Evolutionary conservation across 2,329 filamentous ascomycete species (phyloP).

Genomic region (Westerdykella ornata): DNA sequence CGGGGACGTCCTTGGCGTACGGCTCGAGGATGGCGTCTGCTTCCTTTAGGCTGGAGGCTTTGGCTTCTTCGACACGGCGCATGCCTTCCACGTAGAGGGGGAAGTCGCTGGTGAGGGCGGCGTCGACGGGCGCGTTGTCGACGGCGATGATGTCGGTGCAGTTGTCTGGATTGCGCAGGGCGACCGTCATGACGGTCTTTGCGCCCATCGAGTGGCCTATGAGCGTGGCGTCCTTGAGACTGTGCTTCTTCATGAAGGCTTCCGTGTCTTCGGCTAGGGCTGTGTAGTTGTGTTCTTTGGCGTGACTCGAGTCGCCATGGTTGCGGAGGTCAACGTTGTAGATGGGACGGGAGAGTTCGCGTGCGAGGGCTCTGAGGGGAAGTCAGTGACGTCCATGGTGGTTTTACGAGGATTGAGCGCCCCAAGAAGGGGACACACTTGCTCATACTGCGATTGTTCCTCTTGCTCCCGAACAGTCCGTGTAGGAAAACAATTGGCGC

Average conservation of each 20-base stretch:
- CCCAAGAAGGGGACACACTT: slow-evolving; percentile 57
- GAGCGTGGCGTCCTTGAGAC: slow-evolving; percentile 62
- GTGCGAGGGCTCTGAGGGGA: slow-evolving; percentile 61
- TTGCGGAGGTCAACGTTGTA: slow-evolving; percentile 88
- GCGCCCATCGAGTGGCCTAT: slow-evolving; percentile 98
- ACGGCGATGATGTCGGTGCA: slow-evolving; percentile 71
- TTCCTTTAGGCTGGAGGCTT: slow-evolving; percentile 62
- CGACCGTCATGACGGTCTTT: slow-evolving; percentile 85
- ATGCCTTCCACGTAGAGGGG: slow-evolving; percentile 76
- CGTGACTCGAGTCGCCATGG: slow-evolving; percentile 83
- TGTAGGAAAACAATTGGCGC: slow-evolving; percentile 81
- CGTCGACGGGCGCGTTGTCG: slow-evolving; percentile 87
- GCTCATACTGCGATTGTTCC: slow-evolving; percentile 90
- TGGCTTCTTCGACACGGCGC: slow-evolving; percentile 66
- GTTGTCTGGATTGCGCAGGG: slow-evolving; percentile 60
- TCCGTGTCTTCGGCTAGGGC: slow-evolving; percentile 79
- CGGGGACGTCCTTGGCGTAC: slow-evolving; percentile 66
- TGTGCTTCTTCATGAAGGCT: slow-evolving; percentile 66
- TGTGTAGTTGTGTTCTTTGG: slow-evolving; percentile 67
- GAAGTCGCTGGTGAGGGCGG: slow-evolving; percentile 67
- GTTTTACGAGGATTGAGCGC: neutral
- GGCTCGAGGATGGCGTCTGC: slow-evolving; percentile 71
- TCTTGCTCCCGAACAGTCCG: slow-evolving; percentile 89
- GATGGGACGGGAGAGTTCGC: slow-evolving; percentile 71
- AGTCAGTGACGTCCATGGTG: neutral